Evolutionary conservation across 768 basidiomycete genomes (phyloP).

Genomic region (Collybia mongolica): DNA sequence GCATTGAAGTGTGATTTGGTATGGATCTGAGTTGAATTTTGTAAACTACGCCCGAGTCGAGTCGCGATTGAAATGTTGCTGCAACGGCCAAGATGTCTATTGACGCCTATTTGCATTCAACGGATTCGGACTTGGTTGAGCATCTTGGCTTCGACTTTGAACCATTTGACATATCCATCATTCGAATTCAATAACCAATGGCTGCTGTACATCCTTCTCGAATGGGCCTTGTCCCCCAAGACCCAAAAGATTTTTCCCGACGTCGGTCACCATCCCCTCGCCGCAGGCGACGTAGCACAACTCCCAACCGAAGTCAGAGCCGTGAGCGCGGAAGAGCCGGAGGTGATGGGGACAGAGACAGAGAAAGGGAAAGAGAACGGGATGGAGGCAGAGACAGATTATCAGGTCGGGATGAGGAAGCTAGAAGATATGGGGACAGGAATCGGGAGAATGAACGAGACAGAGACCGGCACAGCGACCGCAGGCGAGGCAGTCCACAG

Average conservation of each 20-base stretch:
- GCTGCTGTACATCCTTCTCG: slow-evolving; percentile 76
- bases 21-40: too few relatives aligned
- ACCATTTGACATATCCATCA: background rate
- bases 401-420: too few relatives aligned
- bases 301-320: slow-evolving; percentile 29
- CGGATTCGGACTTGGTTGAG: too few relatives aligned
- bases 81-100: too few relatives aligned
- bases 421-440: slow-evolving; percentile 13
- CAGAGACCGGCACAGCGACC: slow-evolving; percentile 9
- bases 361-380: slow-evolving; percentile 7
- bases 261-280: slow-evolving; percentile 48
- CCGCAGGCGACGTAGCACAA: slow-evolving; percentile 27
- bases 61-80: too few relatives aligned
- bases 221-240: slow-evolving; percentile 60
- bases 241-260: slow-evolving; percentile 23
- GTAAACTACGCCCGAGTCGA: too few relatives aligned
- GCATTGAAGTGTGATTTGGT: too few relatives aligned
- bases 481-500: slow-evolving; percentile 50
- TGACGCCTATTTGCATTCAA: too few relatives aligned
- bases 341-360: slow-evolving; percentile 19
- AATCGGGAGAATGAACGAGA: slow-evolving; percentile 18
- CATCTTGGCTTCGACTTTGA: too few relatives aligned
- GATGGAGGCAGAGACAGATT: slow-evolving; percentile 16
- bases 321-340: slow-evolving; percentile 26
- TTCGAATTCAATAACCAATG: slow-evolving; percentile 39